Evolutionary conservation across 73 alveolate genomes (phyloP).

Genomic region (Paramecium bursaria): DNA sequence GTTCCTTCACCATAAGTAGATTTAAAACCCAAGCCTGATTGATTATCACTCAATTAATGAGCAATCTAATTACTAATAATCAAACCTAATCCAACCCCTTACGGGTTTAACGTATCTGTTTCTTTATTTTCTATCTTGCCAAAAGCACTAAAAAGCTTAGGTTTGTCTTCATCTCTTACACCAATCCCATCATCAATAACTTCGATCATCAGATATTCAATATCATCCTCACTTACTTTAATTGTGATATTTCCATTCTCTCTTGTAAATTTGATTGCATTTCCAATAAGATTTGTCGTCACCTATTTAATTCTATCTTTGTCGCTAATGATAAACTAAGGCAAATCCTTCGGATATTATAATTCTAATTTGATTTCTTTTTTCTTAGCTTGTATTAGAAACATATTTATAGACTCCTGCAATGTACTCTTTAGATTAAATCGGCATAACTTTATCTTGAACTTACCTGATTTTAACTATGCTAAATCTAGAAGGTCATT

Average conservation of each 20-base stretch:
- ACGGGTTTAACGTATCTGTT: constrained; percentile 34
- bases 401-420: constrained; percentile 30
- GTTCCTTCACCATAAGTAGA: constrained; percentile 18
- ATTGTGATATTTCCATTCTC: constrained; percentile 66
- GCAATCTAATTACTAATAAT: constrained; percentile 36
- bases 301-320: constrained; percentile 64
- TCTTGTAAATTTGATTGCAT: constrained; percentile 68
- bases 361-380: constrained; percentile 53
- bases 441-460: constrained; percentile 16
- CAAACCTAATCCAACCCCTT: constrained; percentile 56
- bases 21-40: constrained; percentile 32
- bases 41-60: neutral
- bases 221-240: constrained; percentile 24
- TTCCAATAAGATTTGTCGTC: constrained; percentile 67
- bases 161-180: constrained; percentile 71
- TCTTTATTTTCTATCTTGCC: constrained; percentile 60
- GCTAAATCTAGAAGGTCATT: constrained; percentile 71
- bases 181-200: constrained; percentile 75
- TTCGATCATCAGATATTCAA: constrained; percentile 52
- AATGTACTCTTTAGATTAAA: constrained; percentile 36
- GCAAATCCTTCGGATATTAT: constrained; percentile 29
- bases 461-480: constrained; percentile 43
- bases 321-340: constrained; percentile 58
- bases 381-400: constrained; percentile 16
- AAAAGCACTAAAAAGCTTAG: constrained; percentile 68